A percentile compares a stretch with the other conserved stretches of the same genome.
Evolutionary conservation across 805 yeast genomes (phyloP).

Genomic region (Ogataea naganishii): DNA sequence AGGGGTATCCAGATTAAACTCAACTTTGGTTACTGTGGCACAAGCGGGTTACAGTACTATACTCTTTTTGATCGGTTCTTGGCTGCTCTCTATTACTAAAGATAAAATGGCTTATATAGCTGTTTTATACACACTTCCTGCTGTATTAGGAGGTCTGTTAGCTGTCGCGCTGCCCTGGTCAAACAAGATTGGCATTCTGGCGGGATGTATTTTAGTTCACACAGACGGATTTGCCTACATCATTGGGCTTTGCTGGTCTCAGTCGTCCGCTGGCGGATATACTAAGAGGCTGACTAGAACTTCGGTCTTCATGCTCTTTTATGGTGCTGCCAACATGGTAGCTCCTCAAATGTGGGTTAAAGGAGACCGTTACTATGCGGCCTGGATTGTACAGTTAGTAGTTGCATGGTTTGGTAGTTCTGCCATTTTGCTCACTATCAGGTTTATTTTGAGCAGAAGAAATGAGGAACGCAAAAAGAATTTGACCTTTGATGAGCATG

Average conservation of each 20-base stretch:
- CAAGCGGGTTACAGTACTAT: conserved; percentile 38
- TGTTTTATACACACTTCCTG: conserved; percentile 13
- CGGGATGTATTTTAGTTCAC: conserved; percentile 15
- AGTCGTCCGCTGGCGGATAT: conserved; percentile 32
- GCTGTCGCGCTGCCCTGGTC: conserved; percentile 1
- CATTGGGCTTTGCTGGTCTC: conserved; percentile 16
- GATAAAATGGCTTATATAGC: conserved; percentile 27
- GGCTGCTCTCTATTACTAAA: conserved; percentile 22
- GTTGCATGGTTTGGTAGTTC: conserved; percentile 42
- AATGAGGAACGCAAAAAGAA: conserved; percentile 29
- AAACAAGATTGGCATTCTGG: conserved; percentile 1
- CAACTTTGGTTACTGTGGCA: conserved; percentile 47
- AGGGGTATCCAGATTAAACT: conserved; percentile 31
- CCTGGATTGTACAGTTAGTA: conserved; percentile 51
- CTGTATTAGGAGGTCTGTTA: conserved; percentile 9
- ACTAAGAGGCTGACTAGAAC: conserved; percentile 43
- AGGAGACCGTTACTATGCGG: conserved; percentile 34
- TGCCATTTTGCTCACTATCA: conserved; percentile 29
- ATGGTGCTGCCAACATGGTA: conserved; percentile 40
- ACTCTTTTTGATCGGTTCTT: conserved; percentile 30
- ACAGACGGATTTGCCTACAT: too few species aligned
- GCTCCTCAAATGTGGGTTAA: conserved; percentile 50
- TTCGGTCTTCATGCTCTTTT: conserved; percentile 37
- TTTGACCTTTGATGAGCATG: conserved; percentile 9
- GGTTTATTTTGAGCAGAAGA: conserved; percentile 35